These are phyloP conservation scores for Solanum okadae DNA, from an alignment of 257 asterid genomes.

Conservation along the genomic window DNA sequence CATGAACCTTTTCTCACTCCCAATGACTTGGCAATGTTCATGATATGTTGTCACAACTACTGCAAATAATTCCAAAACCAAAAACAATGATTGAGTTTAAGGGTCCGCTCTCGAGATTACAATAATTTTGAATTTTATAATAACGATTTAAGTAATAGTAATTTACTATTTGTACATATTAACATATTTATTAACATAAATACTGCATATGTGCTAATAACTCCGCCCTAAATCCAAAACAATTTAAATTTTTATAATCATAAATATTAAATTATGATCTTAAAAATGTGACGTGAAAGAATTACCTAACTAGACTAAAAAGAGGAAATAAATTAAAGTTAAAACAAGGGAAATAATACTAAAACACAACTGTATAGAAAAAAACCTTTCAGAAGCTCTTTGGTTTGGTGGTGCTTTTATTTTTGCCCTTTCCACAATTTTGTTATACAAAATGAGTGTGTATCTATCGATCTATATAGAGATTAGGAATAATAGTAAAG, in stretches of 20 bases:
- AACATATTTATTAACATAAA: too few relatives aligned
- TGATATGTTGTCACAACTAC: neutral
- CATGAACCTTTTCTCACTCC: slow-evolving; percentile 17
- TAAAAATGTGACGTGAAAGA: neutral
- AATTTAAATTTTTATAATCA: too few relatives aligned
- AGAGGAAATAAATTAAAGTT: neutral
- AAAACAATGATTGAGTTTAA: neutral
- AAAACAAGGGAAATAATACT: neutral
- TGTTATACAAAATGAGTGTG: neutral
- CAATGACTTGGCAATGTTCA: neutral
- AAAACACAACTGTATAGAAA: neutral
- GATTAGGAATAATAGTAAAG: neutral
- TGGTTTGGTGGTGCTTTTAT: neutral
- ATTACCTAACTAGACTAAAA: neutral
- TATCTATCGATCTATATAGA: neutral
- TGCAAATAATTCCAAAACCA: neutral
- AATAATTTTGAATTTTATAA: too few relatives aligned
- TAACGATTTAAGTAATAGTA: too few relatives aligned
- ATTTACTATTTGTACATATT: too few relatives aligned
- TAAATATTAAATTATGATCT: neutral
- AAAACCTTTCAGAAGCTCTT: neutral
- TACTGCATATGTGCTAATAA: neutral
- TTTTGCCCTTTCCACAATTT: neutral
- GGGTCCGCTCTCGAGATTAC: neutral
- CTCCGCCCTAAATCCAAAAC: too few relatives aligned